Evolutionary conservation across 495 filamentous ascomycete species (phyloP).

Genomic region (Hyaloscypha finlandica): DNA sequence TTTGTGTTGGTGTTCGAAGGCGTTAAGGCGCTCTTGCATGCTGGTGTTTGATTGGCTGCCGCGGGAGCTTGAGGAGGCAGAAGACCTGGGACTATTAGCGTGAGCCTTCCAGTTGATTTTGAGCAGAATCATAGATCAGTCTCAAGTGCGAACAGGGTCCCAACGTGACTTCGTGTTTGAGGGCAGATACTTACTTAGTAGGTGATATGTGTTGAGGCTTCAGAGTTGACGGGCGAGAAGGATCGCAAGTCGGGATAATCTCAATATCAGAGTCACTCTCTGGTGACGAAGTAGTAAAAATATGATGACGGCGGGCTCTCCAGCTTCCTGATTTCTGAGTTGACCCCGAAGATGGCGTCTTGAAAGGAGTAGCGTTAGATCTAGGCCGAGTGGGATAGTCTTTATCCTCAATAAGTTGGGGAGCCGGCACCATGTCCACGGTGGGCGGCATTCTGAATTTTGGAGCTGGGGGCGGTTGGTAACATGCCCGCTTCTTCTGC

Average conservation of each 20-base stretch:
- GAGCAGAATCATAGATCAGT: too few species aligned
- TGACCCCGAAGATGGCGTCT: background rate
- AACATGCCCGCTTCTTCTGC: background rate
- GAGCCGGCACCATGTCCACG: too few species aligned
- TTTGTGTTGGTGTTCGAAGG: background rate
- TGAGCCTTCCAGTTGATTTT: too few species aligned
- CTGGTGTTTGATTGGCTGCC: background rate
- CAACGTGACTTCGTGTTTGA: too few species aligned
- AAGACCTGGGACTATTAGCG: background rate
- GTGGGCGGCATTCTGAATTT: background rate
- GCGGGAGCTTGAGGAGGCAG: background rate
- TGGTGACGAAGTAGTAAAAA: background rate
- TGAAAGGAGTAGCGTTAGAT: background rate
- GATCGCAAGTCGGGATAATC: background rate
- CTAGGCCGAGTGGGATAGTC: background rate
- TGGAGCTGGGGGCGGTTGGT: background rate
- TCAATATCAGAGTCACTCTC: background rate
- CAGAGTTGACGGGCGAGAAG: background rate
- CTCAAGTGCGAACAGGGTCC: too few species aligned
- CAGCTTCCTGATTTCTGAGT: background rate
- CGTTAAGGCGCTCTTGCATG: background rate
- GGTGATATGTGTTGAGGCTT: background rate
- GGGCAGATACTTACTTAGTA: background rate
- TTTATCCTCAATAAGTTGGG: background rate
- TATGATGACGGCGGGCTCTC: background rate